Evolutionary conservation across 257 asterid species (phyloP), one percentile per base, ranked within the genome.

Genomic region (Lavandula angustifolia): DNA sequence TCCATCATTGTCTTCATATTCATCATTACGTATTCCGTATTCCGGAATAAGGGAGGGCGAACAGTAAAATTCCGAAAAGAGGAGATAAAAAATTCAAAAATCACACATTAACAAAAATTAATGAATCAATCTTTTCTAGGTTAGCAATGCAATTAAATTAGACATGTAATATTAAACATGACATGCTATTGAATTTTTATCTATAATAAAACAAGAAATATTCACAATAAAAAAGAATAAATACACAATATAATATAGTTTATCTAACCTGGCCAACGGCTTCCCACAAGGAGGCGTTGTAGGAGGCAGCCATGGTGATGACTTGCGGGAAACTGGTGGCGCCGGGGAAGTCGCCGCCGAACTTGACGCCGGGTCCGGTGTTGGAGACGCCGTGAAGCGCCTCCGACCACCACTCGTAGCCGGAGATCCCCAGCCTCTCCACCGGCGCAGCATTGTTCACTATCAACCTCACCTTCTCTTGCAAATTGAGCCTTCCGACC

Each of bases 341-440:
- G 4, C 90, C 83, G 52, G 94, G 95, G 62, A 80, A 86, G 5
- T 57, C 53, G 6, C 95, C 96, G 9, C 88, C 89, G 46, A 91
- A 91, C 51, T 68, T 80, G 9, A 79, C 85, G 0, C 96, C 98
- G 4, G 89, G 92, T 3, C 96, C 95, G 5, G 86, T 77, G 63
- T 77, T 78, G 3, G 98, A 84, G n/a, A 91, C 92, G 46, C 98
- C 98, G 69, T 91, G 98, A 1, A 91, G 85, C 0, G 96, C 98
- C 84, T 91, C 98, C 43, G 95, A 88, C 98, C 98, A 91, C 98
- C 98, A 88, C 82, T 91, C 96, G 64, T 82, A 88, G 11, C 98
- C 92, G 40, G 50, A 69, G 2, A 91, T 84, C 4, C 96, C 96
- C 4, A 88, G 66, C 65, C 98, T 72, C 14, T 69, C 82, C 0